Conservation (phyloP, 192 early-diverging fungal species). For the Backusella tarrabulga region DNA sequence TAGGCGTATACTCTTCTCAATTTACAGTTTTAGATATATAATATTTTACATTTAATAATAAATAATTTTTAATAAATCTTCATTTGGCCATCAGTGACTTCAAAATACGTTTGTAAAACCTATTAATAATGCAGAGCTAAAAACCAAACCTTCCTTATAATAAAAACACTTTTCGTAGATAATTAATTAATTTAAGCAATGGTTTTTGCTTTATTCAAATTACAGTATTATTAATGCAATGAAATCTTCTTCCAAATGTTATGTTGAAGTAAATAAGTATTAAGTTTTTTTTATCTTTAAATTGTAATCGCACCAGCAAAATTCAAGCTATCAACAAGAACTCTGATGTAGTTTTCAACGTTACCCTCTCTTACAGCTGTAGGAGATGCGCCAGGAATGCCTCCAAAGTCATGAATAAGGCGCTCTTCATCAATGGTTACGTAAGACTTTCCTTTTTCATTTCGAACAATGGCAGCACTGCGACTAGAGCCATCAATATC, state of each 20-base stretch:
- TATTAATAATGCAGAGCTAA: not conserved
- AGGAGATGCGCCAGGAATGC: constrained; percentile 22
- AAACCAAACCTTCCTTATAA: not conserved
- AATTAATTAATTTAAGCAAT: too few species aligned
- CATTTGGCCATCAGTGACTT: not conserved
- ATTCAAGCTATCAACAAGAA: constrained; percentile 24
- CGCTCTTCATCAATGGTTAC: constrained; percentile 27
- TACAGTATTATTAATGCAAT: not conserved
- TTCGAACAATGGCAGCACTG: constrained; percentile 25
- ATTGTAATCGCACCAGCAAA: constrained; percentile 17
- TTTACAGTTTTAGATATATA: not conserved
- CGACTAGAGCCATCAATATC: constrained; percentile 35
- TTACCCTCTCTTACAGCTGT: not conserved
- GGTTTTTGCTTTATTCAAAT: not conserved
- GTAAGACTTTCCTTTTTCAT: constrained; percentile 23
- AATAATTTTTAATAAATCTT: not conserved
- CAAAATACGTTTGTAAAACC: too few species aligned
- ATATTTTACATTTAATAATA: not conserved
- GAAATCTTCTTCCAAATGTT: not conserved
- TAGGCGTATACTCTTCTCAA: not conserved
- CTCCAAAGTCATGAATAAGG: not conserved
- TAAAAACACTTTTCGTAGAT: too few species aligned
- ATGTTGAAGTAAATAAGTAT: not conserved
- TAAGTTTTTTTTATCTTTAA: not conserved
- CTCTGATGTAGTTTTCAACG: constrained; percentile 19